Evolutionary conservation across 1,284 basidiomycete genomes (phyloP).

Genomic region (Ustilago sp.): DNA sequence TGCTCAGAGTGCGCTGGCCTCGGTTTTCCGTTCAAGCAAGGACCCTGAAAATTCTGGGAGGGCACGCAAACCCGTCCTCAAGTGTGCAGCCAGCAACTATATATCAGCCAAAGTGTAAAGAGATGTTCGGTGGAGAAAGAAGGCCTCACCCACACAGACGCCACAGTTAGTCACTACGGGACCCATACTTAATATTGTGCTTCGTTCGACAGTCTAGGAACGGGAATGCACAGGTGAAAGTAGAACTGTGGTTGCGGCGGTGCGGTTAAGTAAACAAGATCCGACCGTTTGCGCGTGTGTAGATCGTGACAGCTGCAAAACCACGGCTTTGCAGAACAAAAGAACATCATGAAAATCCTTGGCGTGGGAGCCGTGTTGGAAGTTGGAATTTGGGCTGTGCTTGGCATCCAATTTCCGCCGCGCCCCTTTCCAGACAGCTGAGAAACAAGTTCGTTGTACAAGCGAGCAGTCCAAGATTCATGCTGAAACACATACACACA

Average conservation of each 20-base stretch:
- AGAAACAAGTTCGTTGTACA: conserved; percentile 4
- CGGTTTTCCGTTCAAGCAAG: not conserved
- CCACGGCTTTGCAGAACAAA: not conserved
- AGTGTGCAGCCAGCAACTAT: not conserved
- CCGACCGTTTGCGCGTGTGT: not conserved
- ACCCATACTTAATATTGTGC: not conserved
- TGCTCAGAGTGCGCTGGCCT: not conserved
- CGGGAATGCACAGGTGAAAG: not conserved
- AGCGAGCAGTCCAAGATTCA: conserved; percentile 9
- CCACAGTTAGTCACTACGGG: not conserved
- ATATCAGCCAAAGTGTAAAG: not conserved
- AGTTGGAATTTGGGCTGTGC: conserved; percentile 1
- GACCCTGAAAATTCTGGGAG: conserved; percentile 10
- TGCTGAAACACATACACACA: conserved; percentile 7
- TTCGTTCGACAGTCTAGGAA: not conserved
- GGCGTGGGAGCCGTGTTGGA: not conserved
- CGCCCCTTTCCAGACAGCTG: not conserved
- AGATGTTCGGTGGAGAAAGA: conserved; percentile 8
- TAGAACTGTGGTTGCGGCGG: not conserved
- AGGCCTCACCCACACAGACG: not conserved
- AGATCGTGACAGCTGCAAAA: conserved; percentile 3
- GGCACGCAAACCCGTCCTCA: no score
- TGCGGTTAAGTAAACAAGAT: conserved; percentile 8
- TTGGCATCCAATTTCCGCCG: not conserved
- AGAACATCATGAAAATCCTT: not conserved